Percentiles rank a stretch among this genome's conserved stretches.
These are phyloP conservation scores for Sicyos edulis DNA, from an alignment of 306 rosid species.

Conservation along the genomic window DNA sequence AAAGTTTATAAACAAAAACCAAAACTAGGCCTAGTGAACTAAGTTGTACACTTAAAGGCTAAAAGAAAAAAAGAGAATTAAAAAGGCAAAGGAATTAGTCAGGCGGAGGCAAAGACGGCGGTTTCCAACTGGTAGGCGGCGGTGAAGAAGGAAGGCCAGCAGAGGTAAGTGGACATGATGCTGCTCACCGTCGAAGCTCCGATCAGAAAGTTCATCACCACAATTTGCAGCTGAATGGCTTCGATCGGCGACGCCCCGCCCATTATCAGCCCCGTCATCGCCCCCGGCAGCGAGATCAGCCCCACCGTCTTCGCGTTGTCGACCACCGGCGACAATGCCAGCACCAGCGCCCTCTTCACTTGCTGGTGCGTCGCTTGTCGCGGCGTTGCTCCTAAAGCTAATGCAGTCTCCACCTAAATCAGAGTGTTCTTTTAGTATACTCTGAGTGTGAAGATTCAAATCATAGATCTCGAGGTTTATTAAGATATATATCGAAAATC, in stretches of 20 bases:
- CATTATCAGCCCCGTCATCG: slow-evolving; percentile 96
- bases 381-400: slow-evolving; percentile 95
- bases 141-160: slow-evolving; percentile 93
- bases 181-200: slow-evolving; percentile 91
- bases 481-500: too few species aligned
- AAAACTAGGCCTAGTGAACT: too few species aligned
- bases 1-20: too few species aligned
- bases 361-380: slow-evolving; percentile 79
- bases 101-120: slow-evolving; percentile 47
- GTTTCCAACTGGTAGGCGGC: slow-evolving; percentile 72
- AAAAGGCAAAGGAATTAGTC: neutral
- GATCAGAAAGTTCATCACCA: slow-evolving; percentile 90
- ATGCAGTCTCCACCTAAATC: slow-evolving; percentile 77
- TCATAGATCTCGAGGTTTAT: too few species aligned
- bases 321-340: slow-evolving; percentile 75
- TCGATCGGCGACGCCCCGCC: slow-evolving; percentile 97
- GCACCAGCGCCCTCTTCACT: slow-evolving; percentile 71
- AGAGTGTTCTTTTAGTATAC: too few species aligned
- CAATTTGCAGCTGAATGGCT: slow-evolving; percentile 89
- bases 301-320: slow-evolving; percentile 95
- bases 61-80: neutral
- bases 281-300: slow-evolving; percentile 85
- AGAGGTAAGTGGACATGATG: slow-evolving; percentile 74
- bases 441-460: too few species aligned
- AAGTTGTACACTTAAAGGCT: neutral